These are phyloP conservation scores for Steccherinum ochraceum DNA, from an alignment of 768 basidiomycete species.

Conservation along the genomic window DNA sequence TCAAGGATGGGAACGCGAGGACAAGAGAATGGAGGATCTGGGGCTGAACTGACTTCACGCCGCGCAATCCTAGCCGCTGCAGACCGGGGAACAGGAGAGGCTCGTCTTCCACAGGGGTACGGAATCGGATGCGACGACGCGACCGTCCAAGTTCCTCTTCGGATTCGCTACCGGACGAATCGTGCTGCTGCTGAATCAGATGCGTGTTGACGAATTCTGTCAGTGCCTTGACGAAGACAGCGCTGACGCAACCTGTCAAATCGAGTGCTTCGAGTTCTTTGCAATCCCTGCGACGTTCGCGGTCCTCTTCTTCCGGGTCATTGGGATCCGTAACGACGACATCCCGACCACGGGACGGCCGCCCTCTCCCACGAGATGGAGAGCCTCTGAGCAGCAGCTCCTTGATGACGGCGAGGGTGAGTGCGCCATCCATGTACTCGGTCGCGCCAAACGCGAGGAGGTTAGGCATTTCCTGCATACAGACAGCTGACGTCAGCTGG, in stretches of 20 bases:
- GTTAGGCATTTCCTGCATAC: slow-evolving; percentile 77
- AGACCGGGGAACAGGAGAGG: slow-evolving; percentile 61
- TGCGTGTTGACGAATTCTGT: slow-evolving; percentile 74
- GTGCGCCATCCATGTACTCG: slow-evolving; percentile 95
- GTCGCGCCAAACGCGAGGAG: slow-evolving; percentile 88
- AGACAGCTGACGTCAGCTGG: neutral
- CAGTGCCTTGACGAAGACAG: slow-evolving; percentile 82
- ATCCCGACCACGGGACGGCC: slow-evolving; percentile 60
- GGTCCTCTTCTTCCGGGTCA: slow-evolving; percentile 71
- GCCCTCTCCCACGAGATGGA: slow-evolving; percentile 61
- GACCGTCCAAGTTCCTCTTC: slow-evolving; percentile 21
- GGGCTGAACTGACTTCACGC: slow-evolving; percentile 71
- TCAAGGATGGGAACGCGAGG: slow-evolving; percentile 77
- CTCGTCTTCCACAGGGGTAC: slow-evolving; percentile 33
- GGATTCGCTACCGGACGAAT: slow-evolving; percentile 40
- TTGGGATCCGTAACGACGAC: slow-evolving; percentile 37
- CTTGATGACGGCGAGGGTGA: slow-evolving; percentile 78
- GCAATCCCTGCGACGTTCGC: slow-evolving; percentile 66
- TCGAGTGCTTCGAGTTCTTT: slow-evolving; percentile 85
- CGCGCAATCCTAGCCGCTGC: slow-evolving; percentile 73
- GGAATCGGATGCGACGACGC: slow-evolving; percentile 28
- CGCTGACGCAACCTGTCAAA: slow-evolving; percentile 91
- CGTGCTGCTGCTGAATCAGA: slow-evolving; percentile 37
- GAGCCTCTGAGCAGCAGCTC: slow-evolving; percentile 87
- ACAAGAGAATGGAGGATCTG: slow-evolving; percentile 67